A percentile compares a stretch with the other conserved stretches of the same genome.
Evolutionary conservation across 345 rosid genomes (phyloP).

Genomic region (Luvunga scandens): DNA sequence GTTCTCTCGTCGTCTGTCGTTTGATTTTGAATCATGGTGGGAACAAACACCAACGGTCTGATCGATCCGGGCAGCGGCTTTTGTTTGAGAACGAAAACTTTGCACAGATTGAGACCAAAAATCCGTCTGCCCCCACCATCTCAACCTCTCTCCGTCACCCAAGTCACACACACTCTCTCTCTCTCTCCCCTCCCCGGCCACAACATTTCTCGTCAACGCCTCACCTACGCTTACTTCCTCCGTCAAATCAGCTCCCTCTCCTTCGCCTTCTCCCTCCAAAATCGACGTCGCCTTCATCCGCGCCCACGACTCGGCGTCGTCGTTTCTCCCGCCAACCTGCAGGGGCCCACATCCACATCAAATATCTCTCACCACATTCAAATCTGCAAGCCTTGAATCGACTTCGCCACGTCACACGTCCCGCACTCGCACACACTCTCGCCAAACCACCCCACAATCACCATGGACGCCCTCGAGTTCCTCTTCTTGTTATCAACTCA

Average conservation of each 20-base stretch:
- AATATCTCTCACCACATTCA: slow-evolving; percentile 58
- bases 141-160: slow-evolving; percentile 51
- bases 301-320: slow-evolving; percentile 51
- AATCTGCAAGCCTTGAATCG: slow-evolving; percentile 62
- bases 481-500: slow-evolving; percentile 33
- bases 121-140: slow-evolving; percentile 46
- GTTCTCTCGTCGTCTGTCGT: not conserved
- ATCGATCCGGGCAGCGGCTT: slow-evolving; percentile 52
- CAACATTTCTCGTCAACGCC: slow-evolving; percentile 39
- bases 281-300: slow-evolving; percentile 65
- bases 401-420: slow-evolving; percentile 61
- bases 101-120: slow-evolving; percentile 49
- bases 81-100: slow-evolving; percentile 42
- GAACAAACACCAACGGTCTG: not conserved
- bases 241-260: slow-evolving; percentile 41
- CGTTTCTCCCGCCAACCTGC: slow-evolving; percentile 69
- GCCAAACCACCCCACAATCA: slow-evolving; percentile 42
- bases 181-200: slow-evolving; percentile 38
- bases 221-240: slow-evolving; percentile 49
- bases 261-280: slow-evolving; percentile 35
- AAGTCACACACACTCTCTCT: slow-evolving; percentile 38
- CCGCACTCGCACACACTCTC: slow-evolving; percentile 43
- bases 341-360: slow-evolving; percentile 37
- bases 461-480: slow-evolving; percentile 79
- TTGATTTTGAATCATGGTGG: not conserved